These are phyloP conservation scores for Blastobotrys raffinosifermentans DNA, from an alignment of 1,139 yeast species.

Conservation along the genomic window DNA sequence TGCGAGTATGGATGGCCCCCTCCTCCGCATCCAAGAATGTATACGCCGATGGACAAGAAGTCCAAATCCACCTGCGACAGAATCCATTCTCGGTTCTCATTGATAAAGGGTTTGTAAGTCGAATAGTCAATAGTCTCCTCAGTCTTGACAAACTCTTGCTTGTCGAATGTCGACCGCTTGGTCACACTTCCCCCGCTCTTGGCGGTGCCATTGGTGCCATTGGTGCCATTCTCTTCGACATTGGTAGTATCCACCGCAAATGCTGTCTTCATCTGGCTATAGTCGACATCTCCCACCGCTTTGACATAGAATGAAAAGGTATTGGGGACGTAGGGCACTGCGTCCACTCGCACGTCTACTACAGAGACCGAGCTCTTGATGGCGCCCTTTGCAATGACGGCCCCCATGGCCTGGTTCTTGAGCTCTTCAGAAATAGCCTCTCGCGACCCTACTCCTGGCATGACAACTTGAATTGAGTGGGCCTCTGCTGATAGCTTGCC, in stretches of 20 bases:
- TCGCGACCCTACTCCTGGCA: slow-evolving; percentile 13
- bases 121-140: slow-evolving; percentile 11
- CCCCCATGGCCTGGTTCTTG: slow-evolving; percentile 16
- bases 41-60: slow-evolving; percentile 39
- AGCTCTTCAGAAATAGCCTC: slow-evolving; percentile 12
- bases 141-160: slow-evolving; percentile 12
- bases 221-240: background rate
- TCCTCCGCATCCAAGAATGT: slow-evolving; percentile 47
- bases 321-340: slow-evolving; percentile 38
- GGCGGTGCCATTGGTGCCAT: background rate
- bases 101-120: slow-evolving; percentile 35
- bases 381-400: slow-evolving; percentile 34
- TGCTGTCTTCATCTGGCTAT: slow-evolving; percentile 15
- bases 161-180: slow-evolving; percentile 8
- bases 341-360: slow-evolving; percentile 34
- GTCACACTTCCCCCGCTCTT: slow-evolving; percentile 4
- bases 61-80: slow-evolving; percentile 39
- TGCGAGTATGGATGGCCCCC: slow-evolving; percentile 46
- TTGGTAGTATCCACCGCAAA: too few species aligned
- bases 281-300: slow-evolving; percentile 40
- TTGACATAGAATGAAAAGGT: slow-evolving; percentile 35
- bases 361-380: slow-evolving; percentile 20
- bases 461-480: background rate
- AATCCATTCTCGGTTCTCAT: slow-evolving; percentile 37
- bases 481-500: slow-evolving; percentile 36